Conservation (phyloP, 2,329 filamentous ascomycete species). For the Colletotrichum tofieldiae region DNA sequence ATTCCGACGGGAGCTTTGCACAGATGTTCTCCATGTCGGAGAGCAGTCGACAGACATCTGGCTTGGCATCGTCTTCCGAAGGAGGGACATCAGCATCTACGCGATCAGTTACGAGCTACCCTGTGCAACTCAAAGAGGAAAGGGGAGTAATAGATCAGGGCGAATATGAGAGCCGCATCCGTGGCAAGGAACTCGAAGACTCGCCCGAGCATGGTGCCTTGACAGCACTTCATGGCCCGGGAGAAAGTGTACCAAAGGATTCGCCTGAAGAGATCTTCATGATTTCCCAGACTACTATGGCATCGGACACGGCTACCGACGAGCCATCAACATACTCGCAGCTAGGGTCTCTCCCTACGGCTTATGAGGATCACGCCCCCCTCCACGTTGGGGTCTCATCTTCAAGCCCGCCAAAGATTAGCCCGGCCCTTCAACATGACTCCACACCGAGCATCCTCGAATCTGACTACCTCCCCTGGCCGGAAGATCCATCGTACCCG, state of each 20-base stretch:
- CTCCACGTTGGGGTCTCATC: constrained; percentile 39
- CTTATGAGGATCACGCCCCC: constrained; percentile 38
- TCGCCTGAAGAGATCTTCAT: constrained; percentile 59
- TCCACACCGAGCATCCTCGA: constrained; percentile 64
- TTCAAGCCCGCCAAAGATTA: constrained; percentile 49
- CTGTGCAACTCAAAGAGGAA: constrained; percentile 46
- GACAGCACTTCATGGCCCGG: constrained; percentile 8
- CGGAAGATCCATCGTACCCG: constrained; percentile 70
- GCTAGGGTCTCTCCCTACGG: constrained; percentile 19
- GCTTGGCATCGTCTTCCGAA: constrained; percentile 56
- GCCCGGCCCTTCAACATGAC: constrained; percentile 54
- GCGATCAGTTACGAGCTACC: constrained; percentile 24
- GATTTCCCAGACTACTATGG: constrained; percentile 63
- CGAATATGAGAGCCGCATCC: constrained; percentile 64
- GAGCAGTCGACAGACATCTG: constrained; percentile 58
- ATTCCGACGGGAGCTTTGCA: constrained; percentile 72
- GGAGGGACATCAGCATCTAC: constrained; percentile 37
- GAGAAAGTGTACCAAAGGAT: constrained; percentile 44
- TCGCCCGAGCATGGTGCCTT: constrained; percentile 39
- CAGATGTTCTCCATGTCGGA: constrained; percentile 74
- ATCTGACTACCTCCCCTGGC: constrained; percentile 73
- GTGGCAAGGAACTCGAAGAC: constrained; percentile 56
- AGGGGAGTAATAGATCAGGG: constrained; percentile 46
- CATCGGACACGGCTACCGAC: constrained; percentile 49
- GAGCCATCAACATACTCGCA: constrained; percentile 46